A percentile compares a stretch with the other conserved stretches of the same genome.
phyloP scores from a whole-genome alignment of 371 early-diverging fungal species.

The Syncephalastrum sp. region DNA sequence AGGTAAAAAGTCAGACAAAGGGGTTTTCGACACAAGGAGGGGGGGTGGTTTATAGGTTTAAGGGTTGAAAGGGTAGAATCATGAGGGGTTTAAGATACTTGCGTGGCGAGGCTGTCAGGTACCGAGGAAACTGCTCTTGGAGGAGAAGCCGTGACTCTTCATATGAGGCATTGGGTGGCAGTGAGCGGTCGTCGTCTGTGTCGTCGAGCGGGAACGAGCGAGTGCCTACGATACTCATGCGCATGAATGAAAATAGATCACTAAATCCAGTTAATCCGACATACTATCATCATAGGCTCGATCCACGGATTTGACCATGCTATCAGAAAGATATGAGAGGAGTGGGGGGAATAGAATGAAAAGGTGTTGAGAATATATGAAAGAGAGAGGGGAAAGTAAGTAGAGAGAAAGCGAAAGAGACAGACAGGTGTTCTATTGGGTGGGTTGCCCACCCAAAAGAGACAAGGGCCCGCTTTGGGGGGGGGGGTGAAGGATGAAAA shows the following conservation, averaged over 20 bases:
- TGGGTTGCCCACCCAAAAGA: too few species aligned
- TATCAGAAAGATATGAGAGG: neutral
- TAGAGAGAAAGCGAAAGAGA: neutral
- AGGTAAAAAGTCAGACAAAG: neutral
- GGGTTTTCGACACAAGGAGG: neutral
- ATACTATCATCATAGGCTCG: too few species aligned
- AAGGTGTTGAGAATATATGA: neutral
- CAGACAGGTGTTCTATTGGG: neutral
- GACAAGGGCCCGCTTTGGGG: too few species aligned
- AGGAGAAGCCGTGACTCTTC: slow-evolving; percentile 14
- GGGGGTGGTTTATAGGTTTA: too few species aligned
- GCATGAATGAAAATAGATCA: too few species aligned
- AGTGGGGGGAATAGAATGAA: neutral
- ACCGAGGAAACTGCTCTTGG: slow-evolving; percentile 17
- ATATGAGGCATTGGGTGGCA: slow-evolving; percentile 16
- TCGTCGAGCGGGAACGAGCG: slow-evolving; percentile 21
- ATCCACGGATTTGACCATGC: too few species aligned
- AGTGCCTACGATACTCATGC: slow-evolving; percentile 8
- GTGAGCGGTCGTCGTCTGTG: slow-evolving; percentile 17
- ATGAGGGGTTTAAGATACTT: slow-evolving; percentile 1
- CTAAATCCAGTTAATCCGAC: too few species aligned
- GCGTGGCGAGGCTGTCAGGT: slow-evolving; percentile 23
- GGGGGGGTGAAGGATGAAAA: neutral
- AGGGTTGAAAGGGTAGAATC: neutral
- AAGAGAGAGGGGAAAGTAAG: neutral